Percentiles rank a stretch among this genome's conserved stretches.
Conservation (phyloP, 2,329 filamentous ascomycete species). For the Plectosphaerella sp. region DNA sequence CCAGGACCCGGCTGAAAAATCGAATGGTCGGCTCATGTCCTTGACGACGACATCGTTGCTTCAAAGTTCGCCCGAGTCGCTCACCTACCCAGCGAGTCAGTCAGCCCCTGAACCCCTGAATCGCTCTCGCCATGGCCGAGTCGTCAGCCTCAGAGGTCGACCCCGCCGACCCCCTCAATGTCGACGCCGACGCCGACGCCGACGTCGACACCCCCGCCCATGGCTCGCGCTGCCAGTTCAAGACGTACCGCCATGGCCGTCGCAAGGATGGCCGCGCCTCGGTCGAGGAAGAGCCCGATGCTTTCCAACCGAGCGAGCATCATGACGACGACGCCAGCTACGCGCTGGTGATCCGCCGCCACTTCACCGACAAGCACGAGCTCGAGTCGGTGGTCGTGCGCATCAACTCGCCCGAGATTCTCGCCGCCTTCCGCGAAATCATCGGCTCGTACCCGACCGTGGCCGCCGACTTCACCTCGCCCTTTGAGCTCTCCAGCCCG, state of each 20-base stretch:
- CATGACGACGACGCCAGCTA: slow-evolving; percentile 15
- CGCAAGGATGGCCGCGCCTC: slow-evolving; percentile 10
- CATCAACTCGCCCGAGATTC: slow-evolving; percentile 21
- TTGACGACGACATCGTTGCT: not conserved
- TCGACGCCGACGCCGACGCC: not conserved
- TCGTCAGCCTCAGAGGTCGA: not conserved
- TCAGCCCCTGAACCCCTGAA: too few relatives aligned
- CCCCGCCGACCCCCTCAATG: not conserved
- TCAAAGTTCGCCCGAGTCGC: not conserved
- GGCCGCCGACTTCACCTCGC: slow-evolving; percentile 18
- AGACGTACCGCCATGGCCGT: slow-evolving; percentile 15
- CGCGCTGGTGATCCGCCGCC: slow-evolving; percentile 18
- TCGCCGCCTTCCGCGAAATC: slow-evolving; percentile 18
- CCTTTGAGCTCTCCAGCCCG: slow-evolving; percentile 15
- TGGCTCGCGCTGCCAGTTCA: slow-evolving; percentile 19
- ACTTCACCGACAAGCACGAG: slow-evolving; percentile 5
- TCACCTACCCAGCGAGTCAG: too few relatives aligned
- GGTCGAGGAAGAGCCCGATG: slow-evolving; percentile 12
- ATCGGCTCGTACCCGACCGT: slow-evolving; percentile 16
- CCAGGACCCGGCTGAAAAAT: too few relatives aligned
- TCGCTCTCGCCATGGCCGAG: not conserved
- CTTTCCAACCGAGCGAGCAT: slow-evolving; percentile 14
- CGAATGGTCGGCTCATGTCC: too few relatives aligned
- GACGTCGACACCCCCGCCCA: not conserved
- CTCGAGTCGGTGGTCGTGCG: slow-evolving; percentile 14